These are phyloP conservation scores for Sporisorium iseilematis-ciliati DNA, from an alignment of 1,284 basidiomycete genomes.

Conservation along the genomic window DNA sequence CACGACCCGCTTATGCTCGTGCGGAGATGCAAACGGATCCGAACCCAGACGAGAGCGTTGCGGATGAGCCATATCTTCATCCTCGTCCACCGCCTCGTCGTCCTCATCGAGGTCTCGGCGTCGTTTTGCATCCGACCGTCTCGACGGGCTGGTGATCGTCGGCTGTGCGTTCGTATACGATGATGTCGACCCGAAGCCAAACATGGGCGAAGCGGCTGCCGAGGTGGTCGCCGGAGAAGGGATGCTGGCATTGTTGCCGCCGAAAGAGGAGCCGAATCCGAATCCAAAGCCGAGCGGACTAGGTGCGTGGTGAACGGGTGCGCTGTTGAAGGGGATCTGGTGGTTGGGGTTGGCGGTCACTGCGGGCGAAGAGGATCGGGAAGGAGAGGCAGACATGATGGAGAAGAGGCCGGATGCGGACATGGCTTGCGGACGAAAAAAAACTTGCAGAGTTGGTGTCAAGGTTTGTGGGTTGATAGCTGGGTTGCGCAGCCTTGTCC, in stretches of 20 bases:
- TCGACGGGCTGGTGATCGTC: constrained; percentile 19
- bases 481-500: neutral
- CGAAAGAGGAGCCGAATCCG: constrained; percentile 56
- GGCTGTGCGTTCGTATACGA: constrained; percentile 13
- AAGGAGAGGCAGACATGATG: constrained; percentile 46
- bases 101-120: constrained; percentile 41
- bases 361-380: constrained; percentile 47
- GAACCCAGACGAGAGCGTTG: constrained; percentile 20
- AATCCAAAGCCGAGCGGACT: constrained; percentile 58
- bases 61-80: constrained; percentile 49
- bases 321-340: constrained; percentile 57
- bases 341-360: constrained; percentile 42
- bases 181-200: constrained; percentile 20
- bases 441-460: neutral
- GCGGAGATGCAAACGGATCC: constrained; percentile 20
- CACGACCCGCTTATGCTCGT: constrained; percentile 32
- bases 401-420: constrained; percentile 33
- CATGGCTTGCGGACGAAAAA: constrained; percentile 19
- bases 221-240: constrained; percentile 19
- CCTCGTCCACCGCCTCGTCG: constrained; percentile 42
- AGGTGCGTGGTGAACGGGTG: constrained; percentile 56
- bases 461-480: neutral
- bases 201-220: constrained; percentile 21
- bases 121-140: constrained; percentile 49
- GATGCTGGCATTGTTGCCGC: constrained; percentile 30